A percentile compares a stretch with the other conserved stretches of the same genome.
These are phyloP conservation scores for Aspergillus affinis DNA, from an alignment of 495 filamentous ascomycete species.

Conservation along the genomic window DNA sequence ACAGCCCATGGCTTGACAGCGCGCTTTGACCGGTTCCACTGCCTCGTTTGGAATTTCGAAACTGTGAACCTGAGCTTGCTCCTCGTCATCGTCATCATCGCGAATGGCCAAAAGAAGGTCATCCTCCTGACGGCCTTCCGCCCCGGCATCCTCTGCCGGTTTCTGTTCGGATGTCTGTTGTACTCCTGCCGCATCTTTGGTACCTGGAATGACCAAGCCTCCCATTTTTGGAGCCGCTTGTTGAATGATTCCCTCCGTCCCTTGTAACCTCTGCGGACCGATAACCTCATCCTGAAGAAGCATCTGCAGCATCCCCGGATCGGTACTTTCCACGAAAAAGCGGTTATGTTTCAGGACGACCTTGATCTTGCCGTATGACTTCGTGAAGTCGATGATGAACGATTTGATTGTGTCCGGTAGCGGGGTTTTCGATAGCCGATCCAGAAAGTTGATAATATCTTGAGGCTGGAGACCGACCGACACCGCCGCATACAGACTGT, in stretches of 20 bases:
- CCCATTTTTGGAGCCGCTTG: conserved; percentile 83
- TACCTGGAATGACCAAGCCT: conserved; percentile 91
- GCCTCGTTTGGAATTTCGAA: conserved; percentile 80
- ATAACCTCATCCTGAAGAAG: conserved; percentile 75
- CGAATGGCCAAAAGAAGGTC: conserved; percentile 61
- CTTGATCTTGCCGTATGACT: conserved; percentile 93
- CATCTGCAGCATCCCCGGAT: conserved; percentile 79
- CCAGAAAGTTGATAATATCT: conserved; percentile 87
- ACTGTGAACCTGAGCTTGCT: conserved; percentile 87
- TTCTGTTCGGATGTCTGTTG: conserved; percentile 58
- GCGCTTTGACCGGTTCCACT: conserved; percentile 85
- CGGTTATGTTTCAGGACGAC: conserved; percentile 91
- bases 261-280: conserved; percentile 60
- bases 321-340: conserved; percentile 89
- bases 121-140: conserved; percentile 43
- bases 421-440: conserved; percentile 82
- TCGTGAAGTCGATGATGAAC: conserved; percentile 81
- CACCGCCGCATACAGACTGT: conserved; percentile 92
- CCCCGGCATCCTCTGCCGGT: conserved; percentile 30
- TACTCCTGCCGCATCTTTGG: conserved; percentile 85
- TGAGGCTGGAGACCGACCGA: conserved; percentile 83
- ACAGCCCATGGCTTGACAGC: conserved; percentile 80
- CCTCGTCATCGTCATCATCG: conserved; percentile 88
- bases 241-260: conserved; percentile 69
- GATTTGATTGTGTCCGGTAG: conserved; percentile 73